Percentiles rank a stretch among this genome's conserved stretches.
phyloP scores from a whole-genome alignment of 192 early-diverging fungal species.

The Coemansia sp. region DNA sequence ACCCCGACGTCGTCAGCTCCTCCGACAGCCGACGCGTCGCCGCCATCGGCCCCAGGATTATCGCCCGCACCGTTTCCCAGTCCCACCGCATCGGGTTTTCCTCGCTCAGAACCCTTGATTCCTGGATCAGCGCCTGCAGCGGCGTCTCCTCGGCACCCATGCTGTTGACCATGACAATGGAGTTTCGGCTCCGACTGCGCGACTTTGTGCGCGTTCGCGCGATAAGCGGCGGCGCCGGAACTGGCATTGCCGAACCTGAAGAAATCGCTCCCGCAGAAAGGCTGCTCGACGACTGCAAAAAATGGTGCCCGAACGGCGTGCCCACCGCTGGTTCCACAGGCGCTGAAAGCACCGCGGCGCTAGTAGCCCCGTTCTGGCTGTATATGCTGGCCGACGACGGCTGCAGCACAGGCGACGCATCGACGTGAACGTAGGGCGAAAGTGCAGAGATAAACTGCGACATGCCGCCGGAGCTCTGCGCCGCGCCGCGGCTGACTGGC shows the following conservation, averaged over 20 bases:
- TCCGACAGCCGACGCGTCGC: constrained; percentile 33
- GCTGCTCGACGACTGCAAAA: neutral
- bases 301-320: neutral
- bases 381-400: constrained; percentile 13
- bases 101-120: constrained; percentile 41
- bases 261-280: neutral
- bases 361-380: constrained; percentile 7
- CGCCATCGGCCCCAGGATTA: constrained; percentile 34
- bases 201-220: constrained; percentile 48
- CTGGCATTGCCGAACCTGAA: constrained; percentile 16
- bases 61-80: constrained; percentile 36
- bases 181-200: constrained; percentile 46
- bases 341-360: neutral
- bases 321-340: neutral
- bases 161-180: constrained; percentile 24
- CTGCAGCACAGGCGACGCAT: constrained; percentile 1
- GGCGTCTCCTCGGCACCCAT: constrained; percentile 18
- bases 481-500: constrained; percentile 24
- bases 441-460: constrained; percentile 16
- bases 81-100: constrained; percentile 54
- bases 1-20: constrained; percentile 23
- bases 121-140: constrained; percentile 31
- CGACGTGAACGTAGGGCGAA: constrained; percentile 37
- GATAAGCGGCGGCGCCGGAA: constrained; percentile 27
- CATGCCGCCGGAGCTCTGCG: constrained; percentile 7